Evolutionary conservation across 23 red algal species (phyloP).

Genomic region (Gracilaria domingensis): DNA sequence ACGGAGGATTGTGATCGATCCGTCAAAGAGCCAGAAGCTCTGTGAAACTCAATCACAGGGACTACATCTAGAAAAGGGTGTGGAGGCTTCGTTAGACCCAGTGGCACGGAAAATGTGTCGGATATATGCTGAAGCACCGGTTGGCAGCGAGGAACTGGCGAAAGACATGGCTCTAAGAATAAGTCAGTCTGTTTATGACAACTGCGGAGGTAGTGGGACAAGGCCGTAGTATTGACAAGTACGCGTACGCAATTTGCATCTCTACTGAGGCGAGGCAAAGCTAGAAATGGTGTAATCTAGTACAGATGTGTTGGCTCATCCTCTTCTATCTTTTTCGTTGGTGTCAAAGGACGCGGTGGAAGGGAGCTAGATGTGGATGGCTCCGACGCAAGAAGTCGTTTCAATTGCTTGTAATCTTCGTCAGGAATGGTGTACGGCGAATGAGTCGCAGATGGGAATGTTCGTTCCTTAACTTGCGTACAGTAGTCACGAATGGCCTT

Average conservation of each 20-base stretch:
- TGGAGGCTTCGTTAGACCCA: conserved; percentile 89
- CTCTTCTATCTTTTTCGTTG: background rate
- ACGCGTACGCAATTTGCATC: too few relatives aligned
- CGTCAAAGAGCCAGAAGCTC: conserved; percentile 63
- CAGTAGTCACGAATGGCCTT: conserved; percentile 80
- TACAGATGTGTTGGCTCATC: background rate
- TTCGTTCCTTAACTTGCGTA: conserved; percentile 60
- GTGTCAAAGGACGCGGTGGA: background rate
- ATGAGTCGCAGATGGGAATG: conserved; percentile 78
- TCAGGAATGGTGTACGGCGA: conserved; percentile 90
- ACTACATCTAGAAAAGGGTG: conserved; percentile 18
- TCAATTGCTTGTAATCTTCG: conserved; percentile 77
- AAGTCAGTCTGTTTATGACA: conserved; percentile 41
- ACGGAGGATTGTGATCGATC: conserved; percentile 80
- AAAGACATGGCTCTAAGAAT: conserved; percentile 57
- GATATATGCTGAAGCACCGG: conserved; percentile 87
- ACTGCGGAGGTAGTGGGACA: conserved; percentile 52
- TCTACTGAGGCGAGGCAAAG: too few relatives aligned
- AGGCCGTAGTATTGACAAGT: conserved; percentile 16
- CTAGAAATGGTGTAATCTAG: background rate
- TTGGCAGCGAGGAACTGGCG: conserved; percentile 21
- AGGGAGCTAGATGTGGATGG: too few relatives aligned
- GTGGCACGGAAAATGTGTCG: conserved; percentile 97
- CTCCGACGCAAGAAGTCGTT: conserved; percentile 11
- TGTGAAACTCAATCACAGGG: conserved; percentile 41